Conservation (phyloP, 2,329 filamentous ascomycete species). For the Aspergillus persii region DNA sequence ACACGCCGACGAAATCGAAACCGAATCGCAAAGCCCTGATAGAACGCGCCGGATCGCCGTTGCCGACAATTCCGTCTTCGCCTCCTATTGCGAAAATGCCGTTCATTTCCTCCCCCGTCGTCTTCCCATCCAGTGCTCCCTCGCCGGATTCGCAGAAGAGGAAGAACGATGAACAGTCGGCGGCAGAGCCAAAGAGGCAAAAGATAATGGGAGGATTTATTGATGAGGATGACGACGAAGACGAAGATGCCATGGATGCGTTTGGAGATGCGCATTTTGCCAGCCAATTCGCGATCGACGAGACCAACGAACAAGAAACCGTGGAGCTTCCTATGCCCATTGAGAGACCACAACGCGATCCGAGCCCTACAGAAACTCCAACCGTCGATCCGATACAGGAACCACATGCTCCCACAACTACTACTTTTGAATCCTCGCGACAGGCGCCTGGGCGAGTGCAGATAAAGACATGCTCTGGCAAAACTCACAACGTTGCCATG, state of each 20-base stretch:
- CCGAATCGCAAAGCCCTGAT: slow-evolving; percentile 13
- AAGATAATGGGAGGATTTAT: slow-evolving; percentile 44
- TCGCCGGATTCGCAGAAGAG: slow-evolving; percentile 41
- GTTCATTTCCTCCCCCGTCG: slow-evolving; percentile 42
- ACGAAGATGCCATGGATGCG: slow-evolving; percentile 30
- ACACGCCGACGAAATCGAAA: slow-evolving; percentile 40
- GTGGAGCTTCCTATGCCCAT: slow-evolving; percentile 16
- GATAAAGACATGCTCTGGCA: slow-evolving; percentile 51
- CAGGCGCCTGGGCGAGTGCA: slow-evolving; percentile 23
- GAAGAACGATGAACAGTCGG: slow-evolving; percentile 33
- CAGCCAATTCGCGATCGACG: slow-evolving; percentile 31
- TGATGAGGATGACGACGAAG: slow-evolving; percentile 40
- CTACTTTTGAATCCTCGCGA: slow-evolving; percentile 13
- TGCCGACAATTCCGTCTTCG: slow-evolving; percentile 30
- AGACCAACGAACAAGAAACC: slow-evolving; percentile 16
- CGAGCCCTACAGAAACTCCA: slow-evolving; percentile 1
- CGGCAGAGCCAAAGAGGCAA: slow-evolving; percentile 38
- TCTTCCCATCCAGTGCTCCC: slow-evolving; percentile 37
- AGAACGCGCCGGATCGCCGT: slow-evolving; percentile 11
- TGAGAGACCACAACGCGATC: slow-evolving; percentile 5
- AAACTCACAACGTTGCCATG: slow-evolving; percentile 42
- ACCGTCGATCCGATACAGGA: slow-evolving; percentile 5
- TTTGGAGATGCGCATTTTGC: slow-evolving; percentile 29
- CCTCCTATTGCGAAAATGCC: slow-evolving; percentile 37
- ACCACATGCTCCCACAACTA: slow-evolving; percentile 1